Evolutionary conservation across 2,329 filamentous ascomycete species (phyloP).

Genomic region (Rhynchosporium agropyri): DNA sequence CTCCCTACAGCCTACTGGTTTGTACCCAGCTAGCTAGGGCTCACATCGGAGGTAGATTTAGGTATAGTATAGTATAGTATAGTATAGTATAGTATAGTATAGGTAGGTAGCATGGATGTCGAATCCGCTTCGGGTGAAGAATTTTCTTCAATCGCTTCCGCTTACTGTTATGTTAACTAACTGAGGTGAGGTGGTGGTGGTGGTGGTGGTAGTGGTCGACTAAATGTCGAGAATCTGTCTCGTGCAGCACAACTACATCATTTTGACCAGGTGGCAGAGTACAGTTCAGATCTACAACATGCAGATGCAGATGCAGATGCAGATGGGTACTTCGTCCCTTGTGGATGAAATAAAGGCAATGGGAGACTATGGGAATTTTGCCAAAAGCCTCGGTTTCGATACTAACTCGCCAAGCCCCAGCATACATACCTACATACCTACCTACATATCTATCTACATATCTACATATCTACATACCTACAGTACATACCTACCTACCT

Average conservation of each 20-base stretch:
- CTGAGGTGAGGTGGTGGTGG: no score
- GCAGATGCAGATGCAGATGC: not conserved
- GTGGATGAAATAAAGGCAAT: not conserved
- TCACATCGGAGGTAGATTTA: no score
- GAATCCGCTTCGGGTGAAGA: constrained; percentile 27
- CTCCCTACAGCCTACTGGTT: no score
- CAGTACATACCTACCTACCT: no score
- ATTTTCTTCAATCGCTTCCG: constrained; percentile 2
- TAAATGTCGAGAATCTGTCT: not conserved
- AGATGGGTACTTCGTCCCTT: not conserved
- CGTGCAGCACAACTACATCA: not conserved
- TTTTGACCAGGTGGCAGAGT: not conserved
- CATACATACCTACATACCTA: no score
- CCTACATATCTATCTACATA: no score
- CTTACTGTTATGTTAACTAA: not conserved
- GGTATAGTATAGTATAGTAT: no score
- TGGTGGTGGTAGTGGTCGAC: not conserved
- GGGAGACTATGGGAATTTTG: no score
- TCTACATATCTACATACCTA: not conserved
- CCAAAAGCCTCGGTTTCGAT: no score
- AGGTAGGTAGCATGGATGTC: not conserved
- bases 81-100: no score
- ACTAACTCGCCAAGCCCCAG: no score
- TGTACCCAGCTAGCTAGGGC: no score
- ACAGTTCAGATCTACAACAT: not conserved